A percentile compares a stretch with the other conserved stretches of the same genome.
These are phyloP conservation scores for Chrysanthemum lavandulifolium DNA, from an alignment of 129 eudicot genomes.

Conservation along the genomic window DNA sequence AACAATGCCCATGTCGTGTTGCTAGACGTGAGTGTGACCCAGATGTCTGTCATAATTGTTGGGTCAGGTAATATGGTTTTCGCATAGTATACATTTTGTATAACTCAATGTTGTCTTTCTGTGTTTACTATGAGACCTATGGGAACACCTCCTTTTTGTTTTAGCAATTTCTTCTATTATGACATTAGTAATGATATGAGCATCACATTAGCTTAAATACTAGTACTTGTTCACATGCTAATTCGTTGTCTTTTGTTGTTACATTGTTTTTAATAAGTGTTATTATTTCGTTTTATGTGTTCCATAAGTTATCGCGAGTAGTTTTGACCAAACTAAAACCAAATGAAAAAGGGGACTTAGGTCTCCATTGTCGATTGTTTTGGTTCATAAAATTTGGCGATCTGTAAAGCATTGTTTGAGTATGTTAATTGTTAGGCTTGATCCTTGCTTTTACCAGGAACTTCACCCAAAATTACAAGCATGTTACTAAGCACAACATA, in stretches of 20 bases:
- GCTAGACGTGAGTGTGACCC: slow-evolving; percentile 97
- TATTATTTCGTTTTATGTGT: background rate
- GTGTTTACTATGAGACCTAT: too few relatives aligned
- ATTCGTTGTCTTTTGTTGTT: background rate
- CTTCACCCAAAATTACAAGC: too few relatives aligned
- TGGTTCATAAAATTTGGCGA: too few relatives aligned
- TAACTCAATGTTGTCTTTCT: background rate
- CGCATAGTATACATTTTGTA: background rate
- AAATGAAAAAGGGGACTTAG: too few relatives aligned
- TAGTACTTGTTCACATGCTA: background rate
- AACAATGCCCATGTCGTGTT: slow-evolving; percentile 88
- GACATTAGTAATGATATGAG: background rate
- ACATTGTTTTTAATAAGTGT: background rate
- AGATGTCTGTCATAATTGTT: slow-evolving; percentile 85
- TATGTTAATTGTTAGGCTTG: too few relatives aligned
- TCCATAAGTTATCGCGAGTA: background rate
- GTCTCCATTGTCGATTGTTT: too few relatives aligned
- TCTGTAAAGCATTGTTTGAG: too few relatives aligned
- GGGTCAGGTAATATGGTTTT: slow-evolving; percentile 66
- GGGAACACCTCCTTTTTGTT: too few relatives aligned
- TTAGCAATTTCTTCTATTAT: background rate
- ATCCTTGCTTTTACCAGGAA: too few relatives aligned
- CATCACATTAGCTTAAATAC: background rate
- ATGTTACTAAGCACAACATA: too few relatives aligned
- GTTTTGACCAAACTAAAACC: too few relatives aligned